Evolutionary conservation across 2,329 filamentous ascomycete species (phyloP), one percentile per base, ranked within the genome.

Genomic region (Orbilia oligospora): DNA sequence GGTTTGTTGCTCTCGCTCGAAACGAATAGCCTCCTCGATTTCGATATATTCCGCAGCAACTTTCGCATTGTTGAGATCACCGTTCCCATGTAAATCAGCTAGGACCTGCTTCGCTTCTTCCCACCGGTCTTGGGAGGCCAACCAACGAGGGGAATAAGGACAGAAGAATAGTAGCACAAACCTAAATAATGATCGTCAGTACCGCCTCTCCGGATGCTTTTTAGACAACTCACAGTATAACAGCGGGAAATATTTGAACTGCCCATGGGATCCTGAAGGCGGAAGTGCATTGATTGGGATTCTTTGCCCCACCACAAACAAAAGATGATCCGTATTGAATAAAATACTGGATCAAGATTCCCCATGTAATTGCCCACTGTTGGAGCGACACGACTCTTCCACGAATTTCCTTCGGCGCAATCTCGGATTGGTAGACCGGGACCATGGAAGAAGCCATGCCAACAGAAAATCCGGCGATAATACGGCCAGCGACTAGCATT

Each of bases 401-500:
- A 66, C 88, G 86, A 67, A 87, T 87, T 80, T 88, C 87, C 80
- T 87, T 88, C 18, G 88, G 87, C 0, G 87, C 90, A 18, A 92
- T 86, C 83, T 93, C 91, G 65, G 90, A 88, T 80, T 91, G 89
- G 83, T 92, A 93, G 20, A 92, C 88, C 0, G 90, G 90, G 0
- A 92, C 91, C 81, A 92, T 86, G 6, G 91, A 90, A 30, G 90
- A 92, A 80, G 89, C 90, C 81, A 94, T 93, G 77, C 92, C 92
- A 70, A 94, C 91, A 71, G 90, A 90, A 80, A 93, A 82, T 49
- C 92, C 92, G 80, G 91, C 91, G 83, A 94, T 89, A 80, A 91
- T 85, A 80, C 92, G 90, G 2, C 92, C 92, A 1, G 88, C 88
- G 76, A 92, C 89, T 18, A 94, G 87, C 90, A 93, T 93, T 30